phyloP scores from a whole-genome alignment of 164 flowering plant genomes.

The Pachysandra terminalis region DNA sequence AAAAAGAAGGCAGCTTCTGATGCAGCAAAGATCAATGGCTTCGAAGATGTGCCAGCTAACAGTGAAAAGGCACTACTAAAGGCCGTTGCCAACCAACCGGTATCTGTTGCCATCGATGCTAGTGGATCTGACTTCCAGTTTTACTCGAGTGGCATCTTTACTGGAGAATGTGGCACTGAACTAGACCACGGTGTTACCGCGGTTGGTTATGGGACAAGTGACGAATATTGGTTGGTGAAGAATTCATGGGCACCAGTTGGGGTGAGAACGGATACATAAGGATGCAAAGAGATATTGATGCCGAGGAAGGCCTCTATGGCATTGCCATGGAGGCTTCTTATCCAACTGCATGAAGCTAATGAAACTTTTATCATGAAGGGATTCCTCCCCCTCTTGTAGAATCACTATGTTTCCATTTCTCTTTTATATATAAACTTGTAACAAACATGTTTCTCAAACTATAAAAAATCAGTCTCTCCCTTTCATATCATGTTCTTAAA shows the following conservation, averaged over 20 bases:
- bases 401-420: too few species aligned
- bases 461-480: too few species aligned
- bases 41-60: constrained; percentile 26
- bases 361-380: too few species aligned
- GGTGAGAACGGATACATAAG: constrained; percentile 30
- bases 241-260: constrained; percentile 31
- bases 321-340: constrained; percentile 26
- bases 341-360: constrained; percentile 14
- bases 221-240: constrained; percentile 34
- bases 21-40: constrained; percentile 19
- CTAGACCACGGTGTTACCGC: constrained; percentile 28
- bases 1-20: neutral
- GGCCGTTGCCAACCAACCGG: constrained; percentile 28
- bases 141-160: constrained; percentile 26
- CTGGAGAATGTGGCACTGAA: constrained; percentile 19
- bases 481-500: too few species aligned
- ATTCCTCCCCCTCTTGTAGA: too few species aligned
- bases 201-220: constrained; percentile 23
- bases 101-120: constrained; percentile 32
- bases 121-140: constrained; percentile 24
- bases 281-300: constrained; percentile 23
- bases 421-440: too few species aligned
- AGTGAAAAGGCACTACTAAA: constrained; percentile 16
- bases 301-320: constrained; percentile 23
- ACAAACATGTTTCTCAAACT: too few species aligned